phyloP scores from a whole-genome alignment of 208 protist genomes.

The Leishmania guyanensis region DNA sequence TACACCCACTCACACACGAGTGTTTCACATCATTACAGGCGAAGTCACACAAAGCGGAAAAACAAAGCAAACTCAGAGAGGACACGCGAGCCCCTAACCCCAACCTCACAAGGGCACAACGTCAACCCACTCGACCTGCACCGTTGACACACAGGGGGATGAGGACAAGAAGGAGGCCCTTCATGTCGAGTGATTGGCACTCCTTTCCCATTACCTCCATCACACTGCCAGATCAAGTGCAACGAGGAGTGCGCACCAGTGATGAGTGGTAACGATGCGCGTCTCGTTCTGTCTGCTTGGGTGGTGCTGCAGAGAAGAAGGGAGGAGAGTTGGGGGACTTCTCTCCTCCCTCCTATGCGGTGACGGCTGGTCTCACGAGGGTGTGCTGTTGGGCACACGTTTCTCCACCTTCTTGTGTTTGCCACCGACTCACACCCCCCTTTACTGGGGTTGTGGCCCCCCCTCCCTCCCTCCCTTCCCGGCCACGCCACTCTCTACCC shows the following conservation, averaged over 20 bases:
- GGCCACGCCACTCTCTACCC: not conserved
- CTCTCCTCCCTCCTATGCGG: not conserved
- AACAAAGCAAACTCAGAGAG: not conserved
- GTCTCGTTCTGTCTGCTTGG: not conserved
- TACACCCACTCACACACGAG: not conserved
- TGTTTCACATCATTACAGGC: not conserved
- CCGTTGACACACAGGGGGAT: not conserved
- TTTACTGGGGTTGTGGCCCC: not conserved
- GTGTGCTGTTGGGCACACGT: not conserved
- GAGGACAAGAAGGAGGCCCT: not conserved
- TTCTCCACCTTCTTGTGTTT: not conserved
- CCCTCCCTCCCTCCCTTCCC: too few species aligned
- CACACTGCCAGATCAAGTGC: not conserved
- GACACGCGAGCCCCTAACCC: not conserved
- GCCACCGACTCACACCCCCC: not conserved
- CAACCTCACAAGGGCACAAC: not conserved
- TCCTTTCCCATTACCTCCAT: not conserved
- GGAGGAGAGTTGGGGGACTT: not conserved
- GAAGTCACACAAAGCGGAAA: not conserved
- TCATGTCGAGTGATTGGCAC: not conserved
- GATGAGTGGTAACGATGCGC: not conserved
- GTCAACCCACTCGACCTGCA: not conserved
- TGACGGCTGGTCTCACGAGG: not conserved
- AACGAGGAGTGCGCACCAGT: not conserved
- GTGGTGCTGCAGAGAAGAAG: not conserved